phyloP scores from a whole-genome alignment of 163 green algal species.

The Scenedesmus sp. region DNA sequence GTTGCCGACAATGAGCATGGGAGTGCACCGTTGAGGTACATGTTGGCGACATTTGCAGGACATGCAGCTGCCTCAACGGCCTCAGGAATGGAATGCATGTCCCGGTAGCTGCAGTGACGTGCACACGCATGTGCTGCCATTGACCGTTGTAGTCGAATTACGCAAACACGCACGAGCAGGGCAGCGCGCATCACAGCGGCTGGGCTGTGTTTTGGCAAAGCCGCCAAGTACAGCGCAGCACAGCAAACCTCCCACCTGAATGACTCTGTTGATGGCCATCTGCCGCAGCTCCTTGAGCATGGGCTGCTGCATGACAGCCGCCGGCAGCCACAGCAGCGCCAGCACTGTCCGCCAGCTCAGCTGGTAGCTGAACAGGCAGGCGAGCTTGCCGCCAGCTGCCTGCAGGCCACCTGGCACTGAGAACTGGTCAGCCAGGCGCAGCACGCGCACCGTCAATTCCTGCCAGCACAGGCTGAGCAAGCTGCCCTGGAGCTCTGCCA shows the following conservation, averaged over 20 bases:
- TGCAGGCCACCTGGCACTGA: not conserved
- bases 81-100: too few relatives aligned
- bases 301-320: slow-evolving; percentile 7
- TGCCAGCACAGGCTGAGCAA: not conserved
- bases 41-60: not conserved
- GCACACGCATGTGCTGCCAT: not conserved
- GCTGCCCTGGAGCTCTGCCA: not conserved
- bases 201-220: not conserved
- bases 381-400: not conserved
- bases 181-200: too few relatives aligned
- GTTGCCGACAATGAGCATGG: not conserved
- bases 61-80: not conserved
- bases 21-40: not conserved
- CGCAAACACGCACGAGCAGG: not conserved
- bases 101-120: too few relatives aligned
- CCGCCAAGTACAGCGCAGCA: not conserved
- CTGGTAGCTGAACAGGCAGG: slow-evolving; percentile 33
- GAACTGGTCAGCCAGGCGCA: slow-evolving; percentile 37
- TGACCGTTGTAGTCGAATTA: not conserved
- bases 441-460: slow-evolving; percentile 17
- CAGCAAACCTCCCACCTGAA: not conserved
- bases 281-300: not conserved
- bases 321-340: slow-evolving; percentile 37
- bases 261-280: slow-evolving; percentile 27
- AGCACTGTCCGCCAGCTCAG: slow-evolving; percentile 38